phyloP scores from a whole-genome alignment of 306 rosid genomes.

The Neltuma alba region DNA sequence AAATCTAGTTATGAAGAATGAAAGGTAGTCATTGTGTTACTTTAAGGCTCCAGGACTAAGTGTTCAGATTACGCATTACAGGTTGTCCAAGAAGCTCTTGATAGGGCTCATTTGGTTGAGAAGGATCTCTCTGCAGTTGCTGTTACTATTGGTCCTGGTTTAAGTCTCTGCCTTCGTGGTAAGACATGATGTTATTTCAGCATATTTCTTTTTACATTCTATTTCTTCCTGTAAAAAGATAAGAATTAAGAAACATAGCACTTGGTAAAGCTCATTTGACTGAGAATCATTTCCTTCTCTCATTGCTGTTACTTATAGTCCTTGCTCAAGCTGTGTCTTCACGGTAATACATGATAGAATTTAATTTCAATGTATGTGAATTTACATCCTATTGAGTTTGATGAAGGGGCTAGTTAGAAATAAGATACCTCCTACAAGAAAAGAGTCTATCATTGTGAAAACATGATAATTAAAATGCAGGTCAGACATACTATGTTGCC shows the following conservation, averaged over 20 bases:
- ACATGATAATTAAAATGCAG: neutral
- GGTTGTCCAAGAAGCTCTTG: conserved; percentile 95
- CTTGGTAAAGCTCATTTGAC: conserved; percentile 71
- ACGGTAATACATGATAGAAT: conserved; percentile 54
- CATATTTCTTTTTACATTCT: neutral
- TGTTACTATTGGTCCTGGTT: conserved; percentile 98
- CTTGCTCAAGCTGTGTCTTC: conserved; percentile 94
- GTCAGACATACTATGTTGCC: conserved; percentile 18
- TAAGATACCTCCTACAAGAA: neutral
- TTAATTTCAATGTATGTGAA: neutral
- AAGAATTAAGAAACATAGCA: conserved; percentile 31
- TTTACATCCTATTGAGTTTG: neutral
- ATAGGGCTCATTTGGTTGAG: conserved; percentile 76
- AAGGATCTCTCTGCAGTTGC: conserved; percentile 90
- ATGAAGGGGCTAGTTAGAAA: neutral
- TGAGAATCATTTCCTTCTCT: conserved; percentile 59
- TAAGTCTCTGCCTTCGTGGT: conserved; percentile 98
- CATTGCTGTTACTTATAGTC: conserved; percentile 91
- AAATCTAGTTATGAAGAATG: conserved; percentile 25
- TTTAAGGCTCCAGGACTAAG: conserved; percentile 13
- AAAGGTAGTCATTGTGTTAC: conserved; percentile 22
- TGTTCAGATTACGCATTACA: conserved; percentile 42
- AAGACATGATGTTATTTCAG: conserved; percentile 32
- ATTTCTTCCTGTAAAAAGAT: neutral
- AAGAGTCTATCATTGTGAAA: conserved; percentile 15